These are phyloP conservation scores for Pyrrhoderma lamaoense DNA, from an alignment of 1,284 basidiomycete genomes.

Conservation along the genomic window DNA sequence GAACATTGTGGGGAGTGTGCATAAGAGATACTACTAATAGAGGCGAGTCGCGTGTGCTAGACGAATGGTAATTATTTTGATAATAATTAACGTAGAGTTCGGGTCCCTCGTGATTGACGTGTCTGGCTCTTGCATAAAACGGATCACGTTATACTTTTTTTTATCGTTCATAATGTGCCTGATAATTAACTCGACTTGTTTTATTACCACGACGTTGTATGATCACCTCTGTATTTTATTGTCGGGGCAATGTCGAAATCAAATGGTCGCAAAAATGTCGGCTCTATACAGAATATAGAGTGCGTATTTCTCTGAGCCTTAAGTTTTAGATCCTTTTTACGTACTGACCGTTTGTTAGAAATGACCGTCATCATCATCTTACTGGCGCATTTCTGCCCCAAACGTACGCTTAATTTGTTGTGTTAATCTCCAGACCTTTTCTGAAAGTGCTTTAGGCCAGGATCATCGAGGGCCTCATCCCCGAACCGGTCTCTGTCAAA, in stretches of 20 bases:
- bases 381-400: conserved; percentile 54
- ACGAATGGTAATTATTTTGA: too few relatives aligned
- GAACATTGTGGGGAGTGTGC: conserved; percentile 46
- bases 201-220: too few relatives aligned
- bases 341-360: conserved; percentile 27
- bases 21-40: too few relatives aligned
- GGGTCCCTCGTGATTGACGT: too few relatives aligned
- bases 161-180: too few relatives aligned
- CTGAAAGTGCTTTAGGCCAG: conserved; percentile 3
- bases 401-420: conserved; percentile 38
- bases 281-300: conserved; percentile 28
- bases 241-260: conserved; percentile 1
- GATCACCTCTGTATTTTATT: too few relatives aligned
- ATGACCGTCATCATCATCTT: conserved; percentile 50
- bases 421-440: neutral
- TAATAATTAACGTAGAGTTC: too few relatives aligned
- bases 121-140: too few relatives aligned
- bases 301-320: conserved; percentile 20
- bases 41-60: too few relatives aligned
- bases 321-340: neutral
- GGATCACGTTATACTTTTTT: too few relatives aligned
- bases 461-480: conserved; percentile 10
- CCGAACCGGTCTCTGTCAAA: conserved; percentile 10
- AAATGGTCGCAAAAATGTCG: neutral
- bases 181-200: too few relatives aligned